A percentile compares a stretch with the other conserved stretches of the same genome.
phyloP scores from a whole-genome alignment of 2,329 filamentous ascomycete genomes.

The Passalora sequoiae region DNA sequence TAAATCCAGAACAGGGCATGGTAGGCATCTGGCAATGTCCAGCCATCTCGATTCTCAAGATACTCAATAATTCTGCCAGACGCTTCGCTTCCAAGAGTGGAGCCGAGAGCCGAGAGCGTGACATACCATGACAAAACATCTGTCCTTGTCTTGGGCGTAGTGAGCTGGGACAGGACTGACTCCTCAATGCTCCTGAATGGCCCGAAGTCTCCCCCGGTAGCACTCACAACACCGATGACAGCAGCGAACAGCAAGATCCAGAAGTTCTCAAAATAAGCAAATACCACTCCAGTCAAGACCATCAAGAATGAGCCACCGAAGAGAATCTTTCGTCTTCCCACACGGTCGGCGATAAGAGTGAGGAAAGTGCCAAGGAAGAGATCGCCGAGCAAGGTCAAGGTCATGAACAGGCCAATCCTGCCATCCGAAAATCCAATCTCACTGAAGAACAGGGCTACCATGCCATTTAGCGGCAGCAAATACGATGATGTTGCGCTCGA shows the following conservation, averaged over 20 bases:
- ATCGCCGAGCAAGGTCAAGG: constrained; percentile 29
- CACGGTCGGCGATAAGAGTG: constrained; percentile 32
- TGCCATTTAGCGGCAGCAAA: too few species aligned
- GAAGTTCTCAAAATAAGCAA: constrained; percentile 32
- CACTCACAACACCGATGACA: constrained; percentile 31
- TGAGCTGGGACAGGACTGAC: constrained; percentile 52
- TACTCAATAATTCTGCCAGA: constrained; percentile 50
- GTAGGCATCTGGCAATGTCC: constrained; percentile 50
- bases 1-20: constrained; percentile 58
- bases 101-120: constrained; percentile 52
- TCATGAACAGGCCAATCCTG: constrained; percentile 35
- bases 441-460: constrained; percentile 34
- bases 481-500: too few species aligned
- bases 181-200: constrained; percentile 65
- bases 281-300: constrained; percentile 29
- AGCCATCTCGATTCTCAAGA: constrained; percentile 43
- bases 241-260: constrained; percentile 32
- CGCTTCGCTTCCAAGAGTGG: constrained; percentile 50
- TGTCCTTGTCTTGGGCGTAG: constrained; percentile 48
- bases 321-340: constrained; percentile 31
- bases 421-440: constrained; percentile 31
- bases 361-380: constrained; percentile 32
- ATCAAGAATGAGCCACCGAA: constrained; percentile 31
- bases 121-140: constrained; percentile 66
- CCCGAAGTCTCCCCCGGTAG: constrained; percentile 58